A percentile compares a stretch with the other conserved stretches of the same genome.
These are phyloP conservation scores for Apiospora rasikravindrae DNA, from an alignment of 2,329 filamentous ascomycete genomes.

Conservation along the genomic window DNA sequence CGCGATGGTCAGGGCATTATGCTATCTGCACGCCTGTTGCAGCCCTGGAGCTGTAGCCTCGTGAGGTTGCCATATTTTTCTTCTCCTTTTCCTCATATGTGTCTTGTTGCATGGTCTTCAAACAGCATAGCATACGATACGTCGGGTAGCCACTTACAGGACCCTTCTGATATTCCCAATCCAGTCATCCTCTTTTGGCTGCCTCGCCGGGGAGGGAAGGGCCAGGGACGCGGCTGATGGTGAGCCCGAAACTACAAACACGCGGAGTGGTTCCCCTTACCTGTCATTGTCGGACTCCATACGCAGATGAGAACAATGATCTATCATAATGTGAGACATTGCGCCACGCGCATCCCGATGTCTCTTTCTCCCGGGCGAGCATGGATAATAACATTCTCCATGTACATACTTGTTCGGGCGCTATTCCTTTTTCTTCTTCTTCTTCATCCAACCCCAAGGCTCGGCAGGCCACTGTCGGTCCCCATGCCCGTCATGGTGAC, in stretches of 20 bases:
- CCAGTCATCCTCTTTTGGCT: conserved; percentile 1
- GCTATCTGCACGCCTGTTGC: background rate
- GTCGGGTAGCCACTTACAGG: conserved; percentile 11
- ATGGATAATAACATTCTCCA: background rate
- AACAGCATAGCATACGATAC: background rate
- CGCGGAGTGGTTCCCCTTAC: background rate
- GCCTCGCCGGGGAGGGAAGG: conserved; percentile 10
- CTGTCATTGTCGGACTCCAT: background rate
- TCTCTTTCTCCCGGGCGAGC: background rate
- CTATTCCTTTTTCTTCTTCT: background rate
- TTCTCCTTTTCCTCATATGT: background rate
- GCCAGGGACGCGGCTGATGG: conserved; percentile 6
- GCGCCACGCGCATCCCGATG: conserved; percentile 15
- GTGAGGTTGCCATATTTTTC: background rate
- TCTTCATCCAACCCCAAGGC: background rate
- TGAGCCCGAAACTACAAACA: conserved; percentile 8
- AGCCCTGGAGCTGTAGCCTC: background rate
- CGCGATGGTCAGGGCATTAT: background rate
- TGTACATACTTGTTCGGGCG: conserved; percentile 8
- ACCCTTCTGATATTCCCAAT: conserved; percentile 5
- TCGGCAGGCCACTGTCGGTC: background rate
- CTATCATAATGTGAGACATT: conserved; percentile 19
- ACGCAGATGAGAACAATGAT: conserved; percentile 1
- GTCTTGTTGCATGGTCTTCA: background rate
- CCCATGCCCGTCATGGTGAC: background rate